Base-by-base conservation (phyloP, 169 alveolate genomes). In the Plasmodium relictum region DNA sequence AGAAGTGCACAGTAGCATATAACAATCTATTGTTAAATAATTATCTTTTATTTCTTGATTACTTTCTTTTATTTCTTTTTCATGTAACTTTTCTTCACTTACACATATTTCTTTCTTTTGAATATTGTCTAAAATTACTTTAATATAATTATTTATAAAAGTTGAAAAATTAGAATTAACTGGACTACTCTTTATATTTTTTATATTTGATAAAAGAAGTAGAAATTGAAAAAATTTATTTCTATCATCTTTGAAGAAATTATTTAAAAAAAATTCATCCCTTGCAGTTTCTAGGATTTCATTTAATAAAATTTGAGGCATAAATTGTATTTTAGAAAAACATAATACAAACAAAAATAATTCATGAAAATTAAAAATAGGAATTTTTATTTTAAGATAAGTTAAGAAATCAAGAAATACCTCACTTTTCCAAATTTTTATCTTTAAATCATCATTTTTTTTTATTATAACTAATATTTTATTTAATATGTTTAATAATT, bases 281-380 rank as follows among this genome's bases (percentile, higher is more conserved):
- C 69, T 59, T 39, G 50, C 37, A 14, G 24, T 59, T 22, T 56
- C 8, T n/a, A 85, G n/a, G 3, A 70, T 20, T 70, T 69, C 74
- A 22, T 85, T 44, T 8, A 85, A 14, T 24, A 85, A 48, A 26
- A 70, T 52, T 62, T 85, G 92, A 1, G 92, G 92, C 65, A 85
- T 70, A 62, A 85, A 85, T 41, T 85, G 87, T 42, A 69, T 85
- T 70, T 85, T 85, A 2, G 92, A 85, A 50, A 85, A 85, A 5
- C 92, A 85, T 26, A 85, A 85, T 26, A 48, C 86, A 37, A 85
- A 85, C 31, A 85, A 50, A 45, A 85, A 85, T 73, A 85, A 41
- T 62, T 85, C 92, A 24, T 85, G 50, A 9, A 16, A 70, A 48
- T 56, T 71, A 59, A 85, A 85, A 31, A 73, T 6, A 4, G 92